These are phyloP conservation scores for Suillus decipiens DNA, from an alignment of 768 basidiomycete genomes.

Conservation along the genomic window DNA sequence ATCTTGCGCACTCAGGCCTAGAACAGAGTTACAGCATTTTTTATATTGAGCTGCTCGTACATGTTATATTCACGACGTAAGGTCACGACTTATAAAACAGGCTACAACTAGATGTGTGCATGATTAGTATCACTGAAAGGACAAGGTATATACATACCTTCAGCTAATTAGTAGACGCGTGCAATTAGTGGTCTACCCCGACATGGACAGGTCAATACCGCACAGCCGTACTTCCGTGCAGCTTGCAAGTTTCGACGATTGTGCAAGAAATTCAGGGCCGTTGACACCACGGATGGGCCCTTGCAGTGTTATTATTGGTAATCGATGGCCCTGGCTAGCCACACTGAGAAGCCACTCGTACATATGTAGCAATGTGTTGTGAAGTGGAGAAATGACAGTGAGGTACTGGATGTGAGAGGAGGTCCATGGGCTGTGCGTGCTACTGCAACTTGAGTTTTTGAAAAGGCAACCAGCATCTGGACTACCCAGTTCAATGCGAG, in stretches of 20 bases:
- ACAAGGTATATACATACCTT: neutral
- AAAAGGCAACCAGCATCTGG: neutral
- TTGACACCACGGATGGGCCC: neutral
- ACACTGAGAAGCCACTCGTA: slow-evolving; percentile 2
- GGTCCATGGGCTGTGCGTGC: neutral
- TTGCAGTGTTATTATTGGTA: slow-evolving; percentile 1
- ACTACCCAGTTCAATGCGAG: slow-evolving; percentile 1
- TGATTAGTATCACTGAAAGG: neutral
- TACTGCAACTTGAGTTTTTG: neutral
- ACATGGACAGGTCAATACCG: neutral
- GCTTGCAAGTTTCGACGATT: neutral
- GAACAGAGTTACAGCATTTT: neutral
- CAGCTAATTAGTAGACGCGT: neutral
- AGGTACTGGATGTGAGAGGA: slow-evolving; percentile 1
- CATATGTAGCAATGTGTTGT: neutral
- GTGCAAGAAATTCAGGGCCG: neutral
- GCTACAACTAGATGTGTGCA: neutral
- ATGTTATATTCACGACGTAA: neutral
- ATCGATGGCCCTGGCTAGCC: neutral
- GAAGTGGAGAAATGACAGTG: slow-evolving; percentile 2
- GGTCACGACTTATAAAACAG: neutral
- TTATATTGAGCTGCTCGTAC: neutral
- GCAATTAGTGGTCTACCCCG: neutral
- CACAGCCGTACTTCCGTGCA: slow-evolving; percentile 5
- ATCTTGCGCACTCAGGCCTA: neutral